Evolutionary conservation across 139 green algal species (phyloP).

Genomic region (Micractinium conductrix): DNA sequence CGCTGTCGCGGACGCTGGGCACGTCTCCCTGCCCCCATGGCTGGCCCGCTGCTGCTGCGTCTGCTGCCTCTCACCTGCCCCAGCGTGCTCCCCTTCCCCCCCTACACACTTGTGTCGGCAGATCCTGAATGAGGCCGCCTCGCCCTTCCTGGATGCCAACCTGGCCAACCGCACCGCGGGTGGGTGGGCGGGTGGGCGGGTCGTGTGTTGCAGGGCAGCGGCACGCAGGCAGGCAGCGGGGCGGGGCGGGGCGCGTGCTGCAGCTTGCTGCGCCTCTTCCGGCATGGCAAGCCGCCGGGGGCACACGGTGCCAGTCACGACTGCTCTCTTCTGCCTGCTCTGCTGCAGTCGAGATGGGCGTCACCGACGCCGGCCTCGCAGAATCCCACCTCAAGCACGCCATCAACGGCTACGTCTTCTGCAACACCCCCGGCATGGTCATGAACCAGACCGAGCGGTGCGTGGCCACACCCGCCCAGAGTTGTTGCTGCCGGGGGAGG

Average conservation of each 20-base stretch:
- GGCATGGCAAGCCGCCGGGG: too few relatives aligned
- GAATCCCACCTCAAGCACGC: constrained; percentile 45
- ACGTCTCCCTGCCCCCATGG: too few relatives aligned
- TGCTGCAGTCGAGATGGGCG: background rate
- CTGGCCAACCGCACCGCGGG: constrained; percentile 4
- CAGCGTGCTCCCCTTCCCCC: too few relatives aligned
- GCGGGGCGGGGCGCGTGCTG: too few relatives aligned
- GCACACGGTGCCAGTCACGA: too few relatives aligned
- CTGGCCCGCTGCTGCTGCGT: too few relatives aligned
- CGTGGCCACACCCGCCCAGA: too few relatives aligned
- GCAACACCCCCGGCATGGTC: constrained; percentile 30
- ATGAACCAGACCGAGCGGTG: constrained; percentile 37
- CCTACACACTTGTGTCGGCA: too few relatives aligned
- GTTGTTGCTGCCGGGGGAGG: background rate
- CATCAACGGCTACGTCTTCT: constrained; percentile 58
- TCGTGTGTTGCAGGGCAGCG: too few relatives aligned
- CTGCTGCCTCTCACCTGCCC: too few relatives aligned
- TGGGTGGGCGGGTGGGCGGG: background rate
- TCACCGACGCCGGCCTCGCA: constrained; percentile 8
- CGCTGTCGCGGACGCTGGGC: too few relatives aligned
- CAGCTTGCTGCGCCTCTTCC: background rate
- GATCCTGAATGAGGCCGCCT: constrained; percentile 49
- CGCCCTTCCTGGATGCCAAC: constrained; percentile 34
- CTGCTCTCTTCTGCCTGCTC: background rate
- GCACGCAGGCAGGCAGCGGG: too few relatives aligned